phyloP scores from a whole-genome alignment of 1,139 yeast species.

The Suhomyces coccinellae region DNA sequence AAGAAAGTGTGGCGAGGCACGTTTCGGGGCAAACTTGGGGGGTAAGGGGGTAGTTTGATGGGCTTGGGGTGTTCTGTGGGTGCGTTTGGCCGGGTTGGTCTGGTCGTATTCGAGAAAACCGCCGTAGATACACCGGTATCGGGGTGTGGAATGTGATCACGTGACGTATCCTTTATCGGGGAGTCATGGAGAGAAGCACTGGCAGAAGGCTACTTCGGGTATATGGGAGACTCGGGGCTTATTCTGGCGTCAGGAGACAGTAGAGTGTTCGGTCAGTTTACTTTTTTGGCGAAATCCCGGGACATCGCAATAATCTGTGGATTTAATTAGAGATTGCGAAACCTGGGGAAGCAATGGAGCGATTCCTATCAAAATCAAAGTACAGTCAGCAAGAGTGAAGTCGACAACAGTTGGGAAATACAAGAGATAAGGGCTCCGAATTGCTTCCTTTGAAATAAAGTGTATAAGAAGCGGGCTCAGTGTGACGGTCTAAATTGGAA shows the following conservation, averaged over 20 bases:
- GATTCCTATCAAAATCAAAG: too few species aligned
- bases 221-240: background rate
- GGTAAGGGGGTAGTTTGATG: background rate
- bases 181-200: background rate
- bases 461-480: too few species aligned
- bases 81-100: background rate
- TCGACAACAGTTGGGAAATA: too few species aligned
- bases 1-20: background rate
- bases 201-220: background rate
- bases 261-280: background rate
- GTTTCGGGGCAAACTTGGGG: background rate
- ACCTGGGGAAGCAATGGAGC: too few species aligned
- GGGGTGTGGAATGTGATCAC: background rate
- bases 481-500: too few species aligned
- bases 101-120: background rate
- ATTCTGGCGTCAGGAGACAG: too few species aligned
- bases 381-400: too few species aligned
- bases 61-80: background rate
- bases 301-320: too few species aligned
- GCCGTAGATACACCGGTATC: background rate
- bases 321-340: too few species aligned
- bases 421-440: too few species aligned
- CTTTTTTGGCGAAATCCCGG: background rate
- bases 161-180: constrained; percentile 8
- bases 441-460: too few species aligned